These are phyloP conservation scores for Thalassiosira hispida DNA, from an alignment of 352 stramenopile genomes.

Conservation along the genomic window DNA sequence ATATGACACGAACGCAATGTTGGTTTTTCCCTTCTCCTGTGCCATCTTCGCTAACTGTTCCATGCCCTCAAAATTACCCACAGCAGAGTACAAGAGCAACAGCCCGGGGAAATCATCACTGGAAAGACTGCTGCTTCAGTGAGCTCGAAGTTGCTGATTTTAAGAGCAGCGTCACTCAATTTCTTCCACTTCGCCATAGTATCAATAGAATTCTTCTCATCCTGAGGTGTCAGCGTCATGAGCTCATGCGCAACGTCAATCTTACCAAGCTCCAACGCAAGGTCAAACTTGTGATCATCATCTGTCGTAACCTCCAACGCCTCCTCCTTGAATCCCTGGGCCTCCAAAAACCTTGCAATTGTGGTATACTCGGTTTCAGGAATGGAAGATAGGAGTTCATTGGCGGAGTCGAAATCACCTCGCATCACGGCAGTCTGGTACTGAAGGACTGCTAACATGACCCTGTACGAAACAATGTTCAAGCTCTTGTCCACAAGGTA, in stretches of 20 bases:
- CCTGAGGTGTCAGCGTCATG: constrained; percentile 89
- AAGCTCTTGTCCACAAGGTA: constrained; percentile 98
- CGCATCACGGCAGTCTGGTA: constrained; percentile 99
- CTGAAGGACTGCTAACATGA: constrained; percentile 95
- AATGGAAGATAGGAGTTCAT: constrained; percentile 95
- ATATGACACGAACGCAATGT: constrained; percentile 96
- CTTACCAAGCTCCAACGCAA: constrained; percentile 96
- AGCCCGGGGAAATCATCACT: constrained; percentile 96
- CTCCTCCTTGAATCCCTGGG: constrained; percentile 98
- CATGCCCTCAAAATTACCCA: constrained; percentile 92
- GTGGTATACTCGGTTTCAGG: constrained; percentile 89
- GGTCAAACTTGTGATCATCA: constrained; percentile 97
- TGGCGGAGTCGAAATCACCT: constrained; percentile 97
- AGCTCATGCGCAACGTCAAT: constrained; percentile 94
- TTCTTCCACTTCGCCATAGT: constrained; percentile 98
- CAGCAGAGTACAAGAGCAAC: constrained; percentile 96
- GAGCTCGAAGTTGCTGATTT: constrained; percentile 91
- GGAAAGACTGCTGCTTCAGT: constrained; percentile 92
- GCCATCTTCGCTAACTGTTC: constrained; percentile 89
- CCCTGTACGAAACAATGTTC: constrained; percentile 89
- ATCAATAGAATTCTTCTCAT: constrained; percentile 93
- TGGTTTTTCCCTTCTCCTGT: constrained; percentile 90
- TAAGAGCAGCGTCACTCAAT: constrained; percentile 92
- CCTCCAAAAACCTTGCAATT: constrained; percentile 95
- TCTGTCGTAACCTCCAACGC: constrained; percentile 90